A percentile compares a stretch with the other conserved stretches of the same genome.
Evolutionary conservation across 1,139 yeast species (phyloP).

Genomic region (Candida sanyaensis): DNA sequence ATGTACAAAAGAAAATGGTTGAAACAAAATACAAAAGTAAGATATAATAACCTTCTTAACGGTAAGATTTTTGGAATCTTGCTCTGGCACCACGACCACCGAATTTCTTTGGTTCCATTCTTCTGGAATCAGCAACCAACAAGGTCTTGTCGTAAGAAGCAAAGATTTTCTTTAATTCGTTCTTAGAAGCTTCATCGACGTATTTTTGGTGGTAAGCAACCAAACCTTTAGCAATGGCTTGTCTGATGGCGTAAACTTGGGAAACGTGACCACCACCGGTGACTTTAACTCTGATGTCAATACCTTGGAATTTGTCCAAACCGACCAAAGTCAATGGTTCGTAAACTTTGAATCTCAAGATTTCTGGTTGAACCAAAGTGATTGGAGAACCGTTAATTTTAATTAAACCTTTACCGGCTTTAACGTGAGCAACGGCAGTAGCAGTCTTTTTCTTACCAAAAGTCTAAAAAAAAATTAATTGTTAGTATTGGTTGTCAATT

Average conservation of each 20-base stretch:
- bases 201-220: slow-evolving; percentile 99
- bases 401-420: slow-evolving; percentile 99
- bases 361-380: slow-evolving; percentile 98
- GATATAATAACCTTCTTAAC: slow-evolving; percentile 54
- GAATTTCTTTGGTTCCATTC: slow-evolving; percentile 99
- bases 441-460: slow-evolving; percentile 99
- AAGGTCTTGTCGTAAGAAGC: slow-evolving; percentile 98
- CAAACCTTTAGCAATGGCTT: slow-evolving; percentile 99
- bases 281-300: slow-evolving; percentile 98
- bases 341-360: slow-evolving; percentile 98
- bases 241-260: slow-evolving; percentile 99
- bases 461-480: slow-evolving; percentile 54
- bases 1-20: slow-evolving; percentile 7
- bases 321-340: slow-evolving; percentile 99
- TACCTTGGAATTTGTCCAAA: slow-evolving; percentile 97
- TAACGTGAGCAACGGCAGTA: slow-evolving; percentile 99
- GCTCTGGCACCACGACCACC: slow-evolving; percentile 99
- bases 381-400: slow-evolving; percentile 99
- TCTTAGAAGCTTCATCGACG: slow-evolving; percentile 99
- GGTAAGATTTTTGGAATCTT: slow-evolving; percentile 99
- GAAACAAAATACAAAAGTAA: slow-evolving; percentile 8
- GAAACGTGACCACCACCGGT: slow-evolving; percentile 99
- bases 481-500: slow-evolving; percentile 30
- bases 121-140: slow-evolving; percentile 99
- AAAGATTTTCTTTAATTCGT: slow-evolving; percentile 98